A percentile compares a stretch with the other conserved stretches of the same genome.
Conservation (phyloP, 352 stramenopile species). For the Globisporangium viniferum region DNA sequence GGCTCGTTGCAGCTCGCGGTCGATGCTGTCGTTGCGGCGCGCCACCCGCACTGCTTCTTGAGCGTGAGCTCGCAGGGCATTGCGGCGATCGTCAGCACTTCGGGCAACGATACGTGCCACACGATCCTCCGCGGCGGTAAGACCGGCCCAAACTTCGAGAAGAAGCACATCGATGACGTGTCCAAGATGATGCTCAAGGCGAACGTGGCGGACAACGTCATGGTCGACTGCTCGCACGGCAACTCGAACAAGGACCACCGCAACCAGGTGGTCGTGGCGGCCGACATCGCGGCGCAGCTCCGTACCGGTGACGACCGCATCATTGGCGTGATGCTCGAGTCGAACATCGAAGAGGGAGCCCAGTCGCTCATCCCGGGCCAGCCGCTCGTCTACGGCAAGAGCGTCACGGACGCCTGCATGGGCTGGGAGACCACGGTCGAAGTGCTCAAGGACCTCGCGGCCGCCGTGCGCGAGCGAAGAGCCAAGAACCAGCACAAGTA, state of each 20-base stretch:
- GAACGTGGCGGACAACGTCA: conserved; percentile 80
- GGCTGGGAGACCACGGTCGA: conserved; percentile 76
- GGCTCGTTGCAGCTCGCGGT: conserved; percentile 85
- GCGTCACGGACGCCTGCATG: conserved; percentile 89
- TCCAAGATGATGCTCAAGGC: conserved; percentile 83
- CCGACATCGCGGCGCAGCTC: conserved; percentile 71
- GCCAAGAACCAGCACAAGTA: conserved; percentile 37
- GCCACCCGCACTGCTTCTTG: conserved; percentile 86
- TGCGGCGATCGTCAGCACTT: conserved; percentile 84
- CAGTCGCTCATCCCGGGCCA: conserved; percentile 73
- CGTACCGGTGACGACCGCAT: conserved; percentile 72
- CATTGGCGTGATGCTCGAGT: conserved; percentile 88
- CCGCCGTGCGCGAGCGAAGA: conserved; percentile 71
- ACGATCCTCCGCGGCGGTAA: conserved; percentile 87
- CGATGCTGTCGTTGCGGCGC: conserved; percentile 77
- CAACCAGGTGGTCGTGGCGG: conserved; percentile 79
- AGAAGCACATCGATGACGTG: conserved; percentile 78
- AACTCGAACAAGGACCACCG: conserved; percentile 89
- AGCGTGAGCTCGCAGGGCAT: conserved; percentile 86
- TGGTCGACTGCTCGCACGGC: conserved; percentile 90
- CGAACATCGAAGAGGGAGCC: conserved; percentile 80
- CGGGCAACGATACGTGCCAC: conserved; percentile 86
- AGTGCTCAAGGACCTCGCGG: conserved; percentile 72
- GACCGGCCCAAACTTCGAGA: conserved; percentile 81
- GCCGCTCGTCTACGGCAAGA: conserved; percentile 87